These are phyloP conservation scores for Rhizophagus clarus DNA, from an alignment of 192 early-diverging fungal species.

Conservation along the genomic window DNA sequence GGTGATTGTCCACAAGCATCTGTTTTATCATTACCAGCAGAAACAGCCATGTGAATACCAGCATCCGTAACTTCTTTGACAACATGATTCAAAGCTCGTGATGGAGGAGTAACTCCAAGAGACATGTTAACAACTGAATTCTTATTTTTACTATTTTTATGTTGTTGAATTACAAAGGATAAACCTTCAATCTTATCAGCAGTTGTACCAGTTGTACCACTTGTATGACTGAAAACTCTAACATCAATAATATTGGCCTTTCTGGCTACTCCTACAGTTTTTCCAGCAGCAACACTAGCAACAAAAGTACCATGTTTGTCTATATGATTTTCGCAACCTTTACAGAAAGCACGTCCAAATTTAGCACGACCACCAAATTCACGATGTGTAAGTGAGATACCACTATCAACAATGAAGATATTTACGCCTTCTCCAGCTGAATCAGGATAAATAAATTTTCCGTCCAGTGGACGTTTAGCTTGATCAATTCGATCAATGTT, in stretches of 20 bases:
- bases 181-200: too few species aligned
- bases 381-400: too few species aligned
- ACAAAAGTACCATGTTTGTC: constrained; percentile 88
- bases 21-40: constrained; percentile 62
- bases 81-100: constrained; percentile 28
- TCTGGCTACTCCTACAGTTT: constrained; percentile 44
- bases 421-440: too few species aligned
- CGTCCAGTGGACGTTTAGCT: too few species aligned
- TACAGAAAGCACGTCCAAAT: constrained; percentile 52
- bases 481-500: too few species aligned
- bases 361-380: constrained; percentile 78
- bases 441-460: too few species aligned
- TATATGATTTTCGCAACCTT: constrained; percentile 60
- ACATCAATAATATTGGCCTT: constrained; percentile 44
- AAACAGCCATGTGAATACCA: constrained; percentile 56
- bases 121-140: constrained; percentile 38
- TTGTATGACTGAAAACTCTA: too few species aligned
- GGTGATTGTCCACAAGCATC: constrained; percentile 57
- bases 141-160: not conserved
- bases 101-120: constrained; percentile 33
- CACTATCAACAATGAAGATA: too few species aligned
- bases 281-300: constrained; percentile 63
- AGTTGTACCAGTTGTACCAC: too few species aligned
- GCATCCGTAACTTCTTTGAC: constrained; percentile 39
- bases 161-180: too few species aligned